Evolutionary conservation across 441 rosid genomes (phyloP).

Genomic region (Mallotus repandus): DNA sequence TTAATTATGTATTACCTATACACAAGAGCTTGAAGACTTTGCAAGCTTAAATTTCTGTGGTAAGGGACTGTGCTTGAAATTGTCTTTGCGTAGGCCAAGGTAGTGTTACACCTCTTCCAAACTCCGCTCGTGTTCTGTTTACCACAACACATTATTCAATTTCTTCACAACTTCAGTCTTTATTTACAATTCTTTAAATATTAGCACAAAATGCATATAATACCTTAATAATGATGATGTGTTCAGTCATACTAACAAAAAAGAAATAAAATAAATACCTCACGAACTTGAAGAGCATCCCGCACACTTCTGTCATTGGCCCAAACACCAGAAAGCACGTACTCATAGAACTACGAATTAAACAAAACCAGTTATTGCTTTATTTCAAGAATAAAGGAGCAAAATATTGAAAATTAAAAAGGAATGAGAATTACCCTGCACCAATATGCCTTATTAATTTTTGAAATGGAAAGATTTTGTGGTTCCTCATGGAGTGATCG

Average conservation of each 20-base stretch:
- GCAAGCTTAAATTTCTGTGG: conserved; percentile 44
- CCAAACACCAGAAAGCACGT: conserved; percentile 48
- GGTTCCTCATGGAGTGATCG: conserved; percentile 31
- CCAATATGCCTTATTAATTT: conserved; percentile 25
- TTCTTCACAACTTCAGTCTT: not conserved
- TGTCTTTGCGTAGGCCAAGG: conserved; percentile 36
- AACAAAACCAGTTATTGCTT: not conserved
- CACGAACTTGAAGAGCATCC: conserved; percentile 45
- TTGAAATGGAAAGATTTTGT: conserved; percentile 20
- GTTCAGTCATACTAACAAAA: too few species aligned
- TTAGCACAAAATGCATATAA: not conserved
- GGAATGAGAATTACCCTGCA: conserved; percentile 38
- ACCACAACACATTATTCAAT: not conserved
- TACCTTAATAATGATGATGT: too few species aligned
- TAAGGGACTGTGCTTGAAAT: conserved; percentile 30
- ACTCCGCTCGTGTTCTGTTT: conserved; percentile 32
- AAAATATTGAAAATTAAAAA: not conserved
- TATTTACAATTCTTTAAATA: not conserved
- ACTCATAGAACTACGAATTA: conserved; percentile 36
- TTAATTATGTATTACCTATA: conserved; percentile 39
- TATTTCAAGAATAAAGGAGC: too few species aligned
- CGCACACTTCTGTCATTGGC: conserved; percentile 49
- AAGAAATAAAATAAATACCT: conserved; percentile 25
- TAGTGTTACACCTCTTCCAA: conserved; percentile 51
- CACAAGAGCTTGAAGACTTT: conserved; percentile 51